Evolutionary conservation across 306 rosid species (phyloP), one percentile per base, ranked within the genome.

Genomic region (Ceratonia siliqua): DNA sequence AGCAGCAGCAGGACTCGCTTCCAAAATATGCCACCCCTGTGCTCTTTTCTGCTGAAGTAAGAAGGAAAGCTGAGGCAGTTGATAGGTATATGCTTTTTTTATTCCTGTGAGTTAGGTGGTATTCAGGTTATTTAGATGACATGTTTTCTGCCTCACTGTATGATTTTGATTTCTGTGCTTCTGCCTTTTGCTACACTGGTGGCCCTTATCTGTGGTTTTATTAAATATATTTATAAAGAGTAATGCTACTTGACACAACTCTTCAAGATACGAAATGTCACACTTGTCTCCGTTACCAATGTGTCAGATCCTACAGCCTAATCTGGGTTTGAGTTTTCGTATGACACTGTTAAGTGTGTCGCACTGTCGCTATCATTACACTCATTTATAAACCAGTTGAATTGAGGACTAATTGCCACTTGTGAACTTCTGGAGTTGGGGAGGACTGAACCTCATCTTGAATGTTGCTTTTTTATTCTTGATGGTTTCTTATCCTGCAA

Each of bases 21-120:
- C 96, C 97, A 18, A 94, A 94, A 66, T 39, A 87, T 79, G 92
- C 95, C 20, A 78, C 38, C 28, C 97, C 99, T 8, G 92, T 83
- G 6, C 95, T 94, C 39, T 64, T 84, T 74, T 85, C 92, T 2
- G 88, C 93, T 73, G 97, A 94, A 12, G 81, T 88, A 76, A 85
- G 91, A 81, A 89, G 61, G 88, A 94, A 86, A 82, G 87, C 97
- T 2, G 97, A 92, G 79, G 82, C 95, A 12, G 77, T 94, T 3
- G 97, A 94, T 81, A 83, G 95, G 99, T 94, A 83, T 17, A 25
- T 57, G 71, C 41, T 45, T 24, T 48, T 10, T 41, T 18, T 56
- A 20, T 10, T 76, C 7, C 17, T 22, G 21, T 21, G 35, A 5
- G 1, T 39, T 53, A 1, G 18, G 21, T 30, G 8, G 8, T 9